These are phyloP conservation scores for Fusarium sp. DNA, from an alignment of 2,329 filamentous ascomycete species.

Conservation along the genomic window DNA sequence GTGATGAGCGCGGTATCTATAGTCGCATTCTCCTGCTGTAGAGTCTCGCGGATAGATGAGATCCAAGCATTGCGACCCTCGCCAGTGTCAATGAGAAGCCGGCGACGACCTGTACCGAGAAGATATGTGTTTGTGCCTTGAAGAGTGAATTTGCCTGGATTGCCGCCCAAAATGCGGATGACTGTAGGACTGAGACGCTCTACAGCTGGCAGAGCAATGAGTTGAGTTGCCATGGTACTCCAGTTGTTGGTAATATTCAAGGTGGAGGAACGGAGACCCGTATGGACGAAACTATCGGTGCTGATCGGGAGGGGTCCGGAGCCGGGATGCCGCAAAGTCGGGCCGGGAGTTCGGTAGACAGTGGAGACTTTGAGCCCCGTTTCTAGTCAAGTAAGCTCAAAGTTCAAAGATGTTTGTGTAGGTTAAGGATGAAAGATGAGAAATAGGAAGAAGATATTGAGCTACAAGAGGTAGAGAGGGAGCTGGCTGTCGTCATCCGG, in stretches of 20 bases:
- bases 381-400: background rate
- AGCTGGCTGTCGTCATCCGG: constrained; percentile 21
- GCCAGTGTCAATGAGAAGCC: constrained; percentile 90
- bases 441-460: background rate
- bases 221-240: constrained; percentile 65
- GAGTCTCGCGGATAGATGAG: constrained; percentile 68
- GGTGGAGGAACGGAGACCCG: background rate
- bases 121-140: constrained; percentile 96
- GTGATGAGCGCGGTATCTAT: constrained; percentile 80
- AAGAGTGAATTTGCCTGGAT: constrained; percentile 83
- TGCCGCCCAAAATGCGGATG: constrained; percentile 87
- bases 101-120: constrained; percentile 75
- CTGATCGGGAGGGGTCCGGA: constrained; percentile 27
- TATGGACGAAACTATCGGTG: background rate
- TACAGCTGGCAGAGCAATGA: constrained; percentile 75
- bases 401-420: background rate
- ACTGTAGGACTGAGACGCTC: constrained; percentile 81
- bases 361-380: constrained; percentile 13
- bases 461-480: background rate
- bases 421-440: background rate
- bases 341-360: constrained; percentile 7
- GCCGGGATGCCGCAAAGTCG: constrained; percentile 18
- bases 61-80: constrained; percentile 83
- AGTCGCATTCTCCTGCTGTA: constrained; percentile 73
- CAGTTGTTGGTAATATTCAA: background rate